Evolutionary conservation across 169 alveolate species (phyloP).

Genomic region (Plasmodium berghei): DNA sequence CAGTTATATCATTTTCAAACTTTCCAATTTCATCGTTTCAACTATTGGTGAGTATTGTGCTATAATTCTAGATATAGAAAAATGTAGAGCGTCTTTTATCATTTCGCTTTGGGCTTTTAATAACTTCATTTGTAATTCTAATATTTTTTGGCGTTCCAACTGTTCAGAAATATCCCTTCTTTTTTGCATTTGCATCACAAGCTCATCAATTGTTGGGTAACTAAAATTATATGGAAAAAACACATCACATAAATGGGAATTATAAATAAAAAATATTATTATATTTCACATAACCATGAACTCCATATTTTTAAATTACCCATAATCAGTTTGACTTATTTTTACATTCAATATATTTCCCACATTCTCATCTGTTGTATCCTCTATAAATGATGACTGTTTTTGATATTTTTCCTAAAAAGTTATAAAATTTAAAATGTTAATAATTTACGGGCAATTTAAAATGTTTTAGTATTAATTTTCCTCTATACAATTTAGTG

Average conservation of each 20-base stretch:
- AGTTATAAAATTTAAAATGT: background rate
- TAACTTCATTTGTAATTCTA: slow-evolving; percentile 82
- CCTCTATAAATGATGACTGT: slow-evolving; percentile 55
- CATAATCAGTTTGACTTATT: slow-evolving; percentile 85
- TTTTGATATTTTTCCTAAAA: slow-evolving; percentile 56
- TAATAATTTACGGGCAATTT: background rate
- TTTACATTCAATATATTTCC: slow-evolving; percentile 82
- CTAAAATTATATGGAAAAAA: slow-evolving; percentile 20
- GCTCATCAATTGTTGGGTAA: slow-evolving; percentile 87
- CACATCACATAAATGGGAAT: background rate
- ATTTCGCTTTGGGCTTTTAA: slow-evolving; percentile 87
- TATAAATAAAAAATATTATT: background rate
- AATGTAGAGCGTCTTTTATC: slow-evolving; percentile 82
- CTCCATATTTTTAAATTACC: slow-evolving; percentile 28
- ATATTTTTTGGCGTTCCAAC: slow-evolving; percentile 77
- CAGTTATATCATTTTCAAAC: slow-evolving; percentile 35
- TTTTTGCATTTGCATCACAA: slow-evolving; percentile 87
- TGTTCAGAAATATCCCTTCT: slow-evolving; percentile 86
- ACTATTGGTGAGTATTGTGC: slow-evolving; percentile 79
- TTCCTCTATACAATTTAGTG: background rate
- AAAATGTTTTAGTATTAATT: background rate
- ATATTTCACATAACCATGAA: too few relatives aligned
- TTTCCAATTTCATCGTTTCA: slow-evolving; percentile 47
- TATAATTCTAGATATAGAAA: slow-evolving; percentile 79
- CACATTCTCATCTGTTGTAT: slow-evolving; percentile 43